A percentile compares a stretch with the other conserved stretches of the same genome.
phyloP scores from a whole-genome alignment of 148 eudicot species.

The Rhododendron mucronatum region DNA sequence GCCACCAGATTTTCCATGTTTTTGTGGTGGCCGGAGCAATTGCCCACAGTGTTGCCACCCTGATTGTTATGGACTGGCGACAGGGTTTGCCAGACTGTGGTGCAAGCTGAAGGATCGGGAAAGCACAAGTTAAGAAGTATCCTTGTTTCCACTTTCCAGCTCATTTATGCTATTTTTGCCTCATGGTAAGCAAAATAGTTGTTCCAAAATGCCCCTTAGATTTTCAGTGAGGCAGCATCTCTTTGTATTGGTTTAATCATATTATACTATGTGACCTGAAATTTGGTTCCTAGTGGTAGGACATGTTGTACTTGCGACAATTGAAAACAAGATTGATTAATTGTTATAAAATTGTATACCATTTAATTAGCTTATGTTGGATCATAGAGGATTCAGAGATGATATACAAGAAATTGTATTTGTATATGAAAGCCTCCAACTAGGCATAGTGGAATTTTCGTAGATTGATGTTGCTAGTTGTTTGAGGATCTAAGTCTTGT shows the following conservation, averaged over 20 bases:
- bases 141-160: background rate
- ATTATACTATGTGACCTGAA: no score
- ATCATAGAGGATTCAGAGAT: background rate
- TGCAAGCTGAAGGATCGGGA: background rate
- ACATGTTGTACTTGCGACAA: background rate
- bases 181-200: background rate
- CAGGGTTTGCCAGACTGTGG: constrained; percentile 31
- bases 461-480: background rate
- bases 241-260: background rate
- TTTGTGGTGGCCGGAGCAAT: constrained; percentile 81
- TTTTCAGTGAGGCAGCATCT: background rate
- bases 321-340: background rate
- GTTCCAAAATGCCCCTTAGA: background rate
- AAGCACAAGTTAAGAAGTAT: background rate
- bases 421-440: background rate
- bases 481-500: background rate
- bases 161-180: background rate
- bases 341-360: background rate
- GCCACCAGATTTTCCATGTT: constrained; percentile 89
- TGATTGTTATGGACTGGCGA: constrained; percentile 66
- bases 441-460: background rate
- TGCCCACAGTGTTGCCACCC: constrained; percentile 60
- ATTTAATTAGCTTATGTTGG: background rate
- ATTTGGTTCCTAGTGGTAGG: background rate
- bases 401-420: background rate